Conservation (phyloP, 108 stramenopile genomes). For the Schizochytrium sp. region DNA sequence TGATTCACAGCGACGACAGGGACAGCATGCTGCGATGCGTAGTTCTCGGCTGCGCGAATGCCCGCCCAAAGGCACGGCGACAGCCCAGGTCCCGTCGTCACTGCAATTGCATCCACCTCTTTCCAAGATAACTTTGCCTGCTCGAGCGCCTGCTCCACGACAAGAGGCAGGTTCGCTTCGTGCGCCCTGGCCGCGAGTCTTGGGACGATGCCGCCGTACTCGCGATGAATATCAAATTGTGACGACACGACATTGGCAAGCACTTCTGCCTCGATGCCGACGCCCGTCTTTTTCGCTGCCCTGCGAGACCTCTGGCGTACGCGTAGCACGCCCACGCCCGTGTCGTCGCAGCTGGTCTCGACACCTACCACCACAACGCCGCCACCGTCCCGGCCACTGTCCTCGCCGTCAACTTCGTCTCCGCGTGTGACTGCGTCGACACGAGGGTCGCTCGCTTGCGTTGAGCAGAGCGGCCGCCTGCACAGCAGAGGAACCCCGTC, state of each 20-base stretch:
- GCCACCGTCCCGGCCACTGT: no score
- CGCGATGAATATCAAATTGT: constrained; percentile 14
- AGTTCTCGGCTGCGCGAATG: neutral
- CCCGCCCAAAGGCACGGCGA: constrained; percentile 24
- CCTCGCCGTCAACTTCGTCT: no score
- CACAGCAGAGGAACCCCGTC: no score
- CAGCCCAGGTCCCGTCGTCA: constrained; percentile 31
- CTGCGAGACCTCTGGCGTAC: neutral
- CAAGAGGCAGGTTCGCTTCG: constrained; percentile 19
- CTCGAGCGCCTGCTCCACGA: neutral
- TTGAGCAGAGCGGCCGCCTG: no score
- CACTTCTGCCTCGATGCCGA: neutral
- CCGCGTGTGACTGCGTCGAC: no score
- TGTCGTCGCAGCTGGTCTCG: constrained; percentile 31
- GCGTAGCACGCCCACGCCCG: constrained; percentile 20
- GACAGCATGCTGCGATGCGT: neutral
- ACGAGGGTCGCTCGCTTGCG: no score
- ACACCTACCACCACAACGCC: neutral
- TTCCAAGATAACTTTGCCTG: neutral
- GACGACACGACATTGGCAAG: constrained; percentile 20
- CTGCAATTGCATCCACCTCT: constrained; percentile 27
- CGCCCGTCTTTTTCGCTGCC: neutral
- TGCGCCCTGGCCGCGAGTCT: constrained; percentile 19
- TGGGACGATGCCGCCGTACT: constrained; percentile 33
- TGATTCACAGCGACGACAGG: constrained; percentile 28